Conservation (phyloP, 164 flowering plant species). For the Magnolia changhungtana region DNA sequence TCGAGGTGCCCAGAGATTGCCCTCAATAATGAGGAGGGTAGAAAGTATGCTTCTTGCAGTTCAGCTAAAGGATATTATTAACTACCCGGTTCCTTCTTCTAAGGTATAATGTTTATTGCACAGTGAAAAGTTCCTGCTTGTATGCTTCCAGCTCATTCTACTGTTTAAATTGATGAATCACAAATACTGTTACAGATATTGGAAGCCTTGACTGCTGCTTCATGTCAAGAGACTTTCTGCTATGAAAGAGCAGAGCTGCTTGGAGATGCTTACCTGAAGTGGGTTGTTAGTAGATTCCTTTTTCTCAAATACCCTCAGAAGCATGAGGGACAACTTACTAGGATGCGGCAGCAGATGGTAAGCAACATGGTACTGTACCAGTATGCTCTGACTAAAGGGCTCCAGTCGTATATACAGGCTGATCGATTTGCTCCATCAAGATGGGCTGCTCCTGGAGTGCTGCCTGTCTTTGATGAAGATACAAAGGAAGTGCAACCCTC, state of each 20-base stretch:
- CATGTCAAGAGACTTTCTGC: constrained; percentile 98
- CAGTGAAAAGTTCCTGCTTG: not conserved
- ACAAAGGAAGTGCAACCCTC: constrained; percentile 59
- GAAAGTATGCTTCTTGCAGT: constrained; percentile 98
- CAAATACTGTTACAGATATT: constrained; percentile 50
- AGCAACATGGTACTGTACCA: constrained; percentile 93
- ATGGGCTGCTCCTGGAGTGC: constrained; percentile 99
- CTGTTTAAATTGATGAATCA: constrained; percentile 7
- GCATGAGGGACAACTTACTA: constrained; percentile 98
- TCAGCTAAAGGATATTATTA: constrained; percentile 71
- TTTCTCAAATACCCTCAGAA: constrained; percentile 95
- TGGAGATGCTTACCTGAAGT: constrained; percentile 98
- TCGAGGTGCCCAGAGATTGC: constrained; percentile 94
- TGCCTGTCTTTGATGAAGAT: constrained; percentile 97
- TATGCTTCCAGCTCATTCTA: not conserved
- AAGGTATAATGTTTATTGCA: constrained; percentile 45
- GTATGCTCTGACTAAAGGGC: constrained; percentile 73
- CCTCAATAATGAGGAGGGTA: constrained; percentile 94
- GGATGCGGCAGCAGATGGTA: constrained; percentile 99
- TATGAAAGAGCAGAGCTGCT: constrained; percentile 98
- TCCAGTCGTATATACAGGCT: constrained; percentile 94
- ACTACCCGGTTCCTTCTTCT: constrained; percentile 68
- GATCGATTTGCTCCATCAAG: constrained; percentile 98
- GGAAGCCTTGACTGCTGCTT: constrained; percentile 99
- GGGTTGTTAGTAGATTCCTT: constrained; percentile 95